Evolutionary conservation across 2,329 filamentous ascomycete species (phyloP), one percentile per base, ranked within the genome.

Genomic region (Orbilia brochopaga): DNA sequence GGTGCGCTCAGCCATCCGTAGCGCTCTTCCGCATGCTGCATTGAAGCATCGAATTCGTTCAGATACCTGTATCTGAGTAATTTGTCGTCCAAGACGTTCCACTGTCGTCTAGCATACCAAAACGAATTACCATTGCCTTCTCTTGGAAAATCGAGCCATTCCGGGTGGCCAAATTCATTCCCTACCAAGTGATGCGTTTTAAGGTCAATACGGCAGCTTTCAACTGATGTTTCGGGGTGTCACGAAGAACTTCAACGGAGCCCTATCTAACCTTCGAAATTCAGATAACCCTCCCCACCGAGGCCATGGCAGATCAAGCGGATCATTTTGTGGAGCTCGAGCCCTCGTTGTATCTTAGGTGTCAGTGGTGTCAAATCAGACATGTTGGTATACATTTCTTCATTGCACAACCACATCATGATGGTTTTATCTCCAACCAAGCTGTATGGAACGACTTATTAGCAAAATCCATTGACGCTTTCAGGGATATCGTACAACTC

Each of bases 371-470:
- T 88, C 23, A 97, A 81, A 0, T 82, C 84, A 0, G 94, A 97
- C 94, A 99, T 99, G 83, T 99, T 88, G 24, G 93, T 97, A 82
- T 99, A 99, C 84, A 99, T 86, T 79, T 99, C 88, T 17, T 93
- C 92, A 79, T 99, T 94, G 79, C 92, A 97, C 53, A 99, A 88
- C 85, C 96, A 96, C 89, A 99, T 96, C 84, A 99, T 91, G 51
- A 99, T 83, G 0, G 91, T 90, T 81, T 99, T 99, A 82, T 99
- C 94, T 46, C 94, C 94, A 35, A 99, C 94, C 52, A 99, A 85
- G 1, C 91, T 95, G 76, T 51, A n/a, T 42, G n/a, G 53, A 23
- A 37, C 61, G 51, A 40, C 52, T 8, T 42, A 64, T 79, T 74
- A 78, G 75, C 37, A 51, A 52, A 11, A 5, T 44, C 10, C n/a